phyloP scores from a whole-genome alignment of 148 eudicot species.

The Fallopia convolvulus region DNA sequence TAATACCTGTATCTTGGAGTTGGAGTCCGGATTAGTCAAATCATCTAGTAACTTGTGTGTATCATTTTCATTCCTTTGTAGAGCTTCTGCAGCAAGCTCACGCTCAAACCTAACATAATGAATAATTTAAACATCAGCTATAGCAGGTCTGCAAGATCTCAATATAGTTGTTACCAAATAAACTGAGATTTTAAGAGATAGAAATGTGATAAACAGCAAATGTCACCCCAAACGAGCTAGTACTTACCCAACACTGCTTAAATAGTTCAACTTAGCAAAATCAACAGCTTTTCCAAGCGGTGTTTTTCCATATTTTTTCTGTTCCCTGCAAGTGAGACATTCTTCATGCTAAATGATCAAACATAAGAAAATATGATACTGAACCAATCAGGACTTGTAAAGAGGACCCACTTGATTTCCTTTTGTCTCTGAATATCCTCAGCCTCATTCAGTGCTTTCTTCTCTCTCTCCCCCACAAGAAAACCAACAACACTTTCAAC shows the following conservation, averaged over 20 bases:
- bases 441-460: conserved; percentile 37
- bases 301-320: conserved; percentile 4
- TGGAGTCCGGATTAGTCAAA: conserved; percentile 71
- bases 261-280: no score
- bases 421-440: conserved; percentile 53
- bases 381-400: neutral
- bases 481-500: conserved; percentile 64
- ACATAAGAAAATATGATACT: no score
- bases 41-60: conserved; percentile 69
- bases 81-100: conserved; percentile 87
- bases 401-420: conserved; percentile 52
- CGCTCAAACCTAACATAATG: conserved; percentile 52
- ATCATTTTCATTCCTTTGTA: conserved; percentile 86
- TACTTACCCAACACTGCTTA: no score
- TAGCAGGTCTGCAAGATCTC: neutral
- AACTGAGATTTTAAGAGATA: neutral
- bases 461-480: conserved; percentile 64
- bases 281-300: no score
- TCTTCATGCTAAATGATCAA: no score
- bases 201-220: neutral
- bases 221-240: neutral
- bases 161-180: neutral
- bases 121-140: conserved; percentile 3
- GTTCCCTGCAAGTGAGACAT: no score
- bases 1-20: conserved; percentile 60